Evolutionary conservation across 2,329 filamentous ascomycete genomes (phyloP).

Genomic region (Talaromyces sp.): DNA sequence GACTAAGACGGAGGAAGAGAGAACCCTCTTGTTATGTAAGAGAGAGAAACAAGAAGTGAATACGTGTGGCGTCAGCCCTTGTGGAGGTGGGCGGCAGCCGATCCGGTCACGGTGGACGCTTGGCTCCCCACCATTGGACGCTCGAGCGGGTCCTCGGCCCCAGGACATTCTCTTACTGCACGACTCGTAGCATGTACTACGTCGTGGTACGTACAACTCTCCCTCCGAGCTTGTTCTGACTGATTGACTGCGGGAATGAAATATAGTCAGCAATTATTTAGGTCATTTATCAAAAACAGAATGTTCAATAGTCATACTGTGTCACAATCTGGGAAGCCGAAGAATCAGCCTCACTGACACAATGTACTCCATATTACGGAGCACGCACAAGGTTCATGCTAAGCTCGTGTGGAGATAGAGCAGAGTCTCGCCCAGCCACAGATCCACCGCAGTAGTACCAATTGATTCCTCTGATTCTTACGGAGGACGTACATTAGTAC

Average conservation of each 20-base stretch:
- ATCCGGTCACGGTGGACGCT: constrained; percentile 5
- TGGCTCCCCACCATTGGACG: constrained; percentile 4
- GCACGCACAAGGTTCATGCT: background rate
- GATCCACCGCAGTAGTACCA: background rate
- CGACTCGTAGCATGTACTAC: too few species aligned
- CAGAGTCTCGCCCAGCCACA: constrained; percentile 1
- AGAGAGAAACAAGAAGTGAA: background rate
- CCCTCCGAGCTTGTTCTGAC: too few species aligned
- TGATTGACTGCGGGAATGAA: too few species aligned
- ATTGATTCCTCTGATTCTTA: background rate
- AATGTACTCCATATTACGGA: constrained; percentile 1
- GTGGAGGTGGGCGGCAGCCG: constrained; percentile 11
- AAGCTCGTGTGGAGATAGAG: constrained; percentile 4
- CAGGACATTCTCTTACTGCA: background rate
- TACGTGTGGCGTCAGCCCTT: constrained; percentile 9
- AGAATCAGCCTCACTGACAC: background rate
- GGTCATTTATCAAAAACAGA: too few species aligned
- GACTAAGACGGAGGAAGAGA: background rate
- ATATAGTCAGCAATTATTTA: too few species aligned
- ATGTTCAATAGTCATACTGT: too few species aligned
- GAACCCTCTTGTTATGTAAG: too few species aligned
- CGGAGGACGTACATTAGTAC: too few species aligned
- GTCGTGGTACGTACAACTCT: too few species aligned
- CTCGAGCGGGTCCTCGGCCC: background rate
- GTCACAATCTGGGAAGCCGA: too few species aligned